Conservation (phyloP, 108 stramenopile genomes). For the Nannochloropsis salina region DNA sequence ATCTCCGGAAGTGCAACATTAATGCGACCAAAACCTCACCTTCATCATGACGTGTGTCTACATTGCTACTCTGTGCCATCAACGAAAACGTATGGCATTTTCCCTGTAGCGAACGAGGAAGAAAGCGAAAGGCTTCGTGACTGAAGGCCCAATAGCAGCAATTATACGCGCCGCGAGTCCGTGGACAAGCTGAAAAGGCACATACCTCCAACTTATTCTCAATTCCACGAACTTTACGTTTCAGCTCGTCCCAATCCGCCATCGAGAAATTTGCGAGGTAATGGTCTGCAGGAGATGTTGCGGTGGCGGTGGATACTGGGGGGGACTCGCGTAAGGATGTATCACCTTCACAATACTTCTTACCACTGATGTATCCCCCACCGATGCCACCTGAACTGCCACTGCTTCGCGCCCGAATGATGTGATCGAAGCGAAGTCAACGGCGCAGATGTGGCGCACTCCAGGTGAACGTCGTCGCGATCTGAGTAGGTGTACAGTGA, state of each 20-base stretch:
- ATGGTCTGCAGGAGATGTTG: background rate
- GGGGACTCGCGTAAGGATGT: background rate
- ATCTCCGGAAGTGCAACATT: background rate
- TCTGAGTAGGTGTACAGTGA: no score
- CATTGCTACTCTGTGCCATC: constrained; percentile 25
- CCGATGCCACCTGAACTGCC: constrained; percentile 15
- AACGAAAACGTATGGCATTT: background rate
- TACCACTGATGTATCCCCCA: background rate
- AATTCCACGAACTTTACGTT: background rate
- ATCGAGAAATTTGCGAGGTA: background rate
- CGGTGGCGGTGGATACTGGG: background rate
- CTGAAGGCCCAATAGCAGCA: no score
- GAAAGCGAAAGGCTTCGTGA: background rate
- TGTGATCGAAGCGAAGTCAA: background rate
- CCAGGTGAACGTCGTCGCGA: no score
- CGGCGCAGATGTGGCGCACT: no score
- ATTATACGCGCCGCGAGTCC: background rate
- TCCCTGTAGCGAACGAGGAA: background rate
- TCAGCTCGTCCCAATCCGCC: constrained; percentile 7
- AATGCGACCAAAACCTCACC: background rate
- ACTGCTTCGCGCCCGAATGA: constrained; percentile 11
- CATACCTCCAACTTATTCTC: constrained; percentile 5
- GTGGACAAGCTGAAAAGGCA: background rate
- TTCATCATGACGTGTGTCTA: constrained; percentile 41
- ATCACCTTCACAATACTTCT: background rate